Evolutionary conservation across 2,329 filamentous ascomycete genomes (phyloP), one percentile per base, ranked within the genome.

Genomic region (Paracorniculantispora psalliotae): DNA sequence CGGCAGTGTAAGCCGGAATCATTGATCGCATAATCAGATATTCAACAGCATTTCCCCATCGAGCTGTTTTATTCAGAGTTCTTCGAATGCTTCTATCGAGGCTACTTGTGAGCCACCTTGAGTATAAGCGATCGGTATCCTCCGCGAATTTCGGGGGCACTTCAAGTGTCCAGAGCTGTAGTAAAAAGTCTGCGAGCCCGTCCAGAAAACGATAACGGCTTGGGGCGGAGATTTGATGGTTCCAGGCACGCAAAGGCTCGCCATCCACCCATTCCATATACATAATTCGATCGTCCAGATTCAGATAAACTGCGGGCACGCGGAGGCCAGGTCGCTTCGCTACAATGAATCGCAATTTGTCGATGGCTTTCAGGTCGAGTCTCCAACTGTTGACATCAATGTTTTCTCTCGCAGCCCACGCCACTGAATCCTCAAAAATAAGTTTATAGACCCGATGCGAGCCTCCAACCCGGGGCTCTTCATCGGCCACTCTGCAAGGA

Each of bases 11-110:
- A 3, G 19, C 7, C 13, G 43, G 54, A 37, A 57, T 49, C 54
- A 57, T 57, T 3, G 54, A 57, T 28, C 54, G 54, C 54, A 57
- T 57, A 15, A 57, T 57, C 12, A 57, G 54, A 23, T 57, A 57
- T 28, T 57, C 44, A 6, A 57, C 19, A 35, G 54, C 33, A 49
- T 49, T 33, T 10, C 54, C 54, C 43, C 54, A 57, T n/a, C 19
- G 25, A 1, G 54, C 54, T 5, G 54, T 57, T 21, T 28, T 28
- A 9, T 21, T 12, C 9, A 57, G 28, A 21, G 54, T 49, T 41
- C 54, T 21, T 39, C 30, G 43, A 19, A 57, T 21, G 12, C 54
- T 44, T 13, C 54, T 43, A 33, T 57, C 54, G 3, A 57, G 54
- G n/a, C 54, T 57, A 4, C 28, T 21, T 3, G 54, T 57, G 44